These are phyloP conservation scores for Domatiomyces globalis DNA, from an alignment of 2,329 filamentous ascomycete species.

Conservation along the genomic window DNA sequence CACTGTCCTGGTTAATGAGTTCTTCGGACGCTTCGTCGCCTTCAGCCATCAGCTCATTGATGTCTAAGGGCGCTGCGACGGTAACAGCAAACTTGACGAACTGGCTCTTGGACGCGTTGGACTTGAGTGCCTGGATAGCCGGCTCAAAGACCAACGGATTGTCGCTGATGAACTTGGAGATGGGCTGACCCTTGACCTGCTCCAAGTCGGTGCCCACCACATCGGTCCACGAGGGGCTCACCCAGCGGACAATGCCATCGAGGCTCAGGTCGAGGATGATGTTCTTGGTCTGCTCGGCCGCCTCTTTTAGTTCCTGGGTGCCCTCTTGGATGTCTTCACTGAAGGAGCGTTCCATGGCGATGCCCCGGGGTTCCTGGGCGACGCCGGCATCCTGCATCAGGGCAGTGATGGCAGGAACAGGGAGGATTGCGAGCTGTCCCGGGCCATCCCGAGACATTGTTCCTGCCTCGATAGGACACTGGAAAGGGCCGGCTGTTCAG, in stretches of 20 bases:
- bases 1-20: conserved; percentile 20
- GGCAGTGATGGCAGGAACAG: conserved; percentile 31
- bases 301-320: conserved; percentile 83
- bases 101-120: conserved; percentile 84
- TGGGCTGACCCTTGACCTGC: conserved; percentile 58
- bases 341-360: conserved; percentile 46
- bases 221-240: conserved; percentile 89
- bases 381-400: conserved; percentile 31
- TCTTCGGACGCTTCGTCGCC: conserved; percentile 16
- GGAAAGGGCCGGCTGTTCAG: neutral
- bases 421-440: conserved; percentile 25
- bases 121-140: conserved; percentile 74
- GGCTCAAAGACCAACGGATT: conserved; percentile 70
- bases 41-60: conserved; percentile 30
- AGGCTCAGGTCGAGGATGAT: conserved; percentile 89
- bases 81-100: conserved; percentile 68
- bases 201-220: conserved; percentile 69
- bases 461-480: neutral
- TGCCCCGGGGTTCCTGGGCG: conserved; percentile 4
- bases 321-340: conserved; percentile 88
- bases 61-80: conserved; percentile 54
- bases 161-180: conserved; percentile 67
- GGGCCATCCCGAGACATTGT: conserved; percentile 30
- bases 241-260: conserved; percentile 83
- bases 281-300: conserved; percentile 90